These are phyloP conservation scores for Petunia hybrid DNA, from an alignment of 305 asterid species.

Conservation along the genomic window DNA sequence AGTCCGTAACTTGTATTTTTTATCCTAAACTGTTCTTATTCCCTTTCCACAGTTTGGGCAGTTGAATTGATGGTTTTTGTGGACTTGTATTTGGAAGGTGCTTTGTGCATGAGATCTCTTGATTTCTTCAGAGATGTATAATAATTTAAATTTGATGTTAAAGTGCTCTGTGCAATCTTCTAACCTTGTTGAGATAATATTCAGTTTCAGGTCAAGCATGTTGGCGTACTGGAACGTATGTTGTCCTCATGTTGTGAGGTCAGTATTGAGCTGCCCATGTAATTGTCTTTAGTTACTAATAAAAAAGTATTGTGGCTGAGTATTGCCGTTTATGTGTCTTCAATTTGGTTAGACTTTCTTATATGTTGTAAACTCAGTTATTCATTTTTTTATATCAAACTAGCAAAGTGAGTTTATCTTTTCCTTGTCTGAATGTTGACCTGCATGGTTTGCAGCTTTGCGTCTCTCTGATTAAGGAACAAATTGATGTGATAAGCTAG, in stretches of 20 bases:
- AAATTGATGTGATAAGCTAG: no score
- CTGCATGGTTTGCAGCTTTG: not conserved
- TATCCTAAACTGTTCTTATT: not conserved
- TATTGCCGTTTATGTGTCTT: conserved; percentile 21
- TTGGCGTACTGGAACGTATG: conserved; percentile 68
- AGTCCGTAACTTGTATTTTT: not conserved
- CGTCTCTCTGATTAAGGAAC: no score
- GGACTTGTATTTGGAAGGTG: conserved; percentile 22
- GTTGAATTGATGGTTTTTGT: conserved; percentile 12
- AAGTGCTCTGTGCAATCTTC: not conserved
- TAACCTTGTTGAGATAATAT: conserved; percentile 23
- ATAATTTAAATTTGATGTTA: conserved; percentile 5
- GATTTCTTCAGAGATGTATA: conserved; percentile 6
- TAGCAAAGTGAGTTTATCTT: not conserved
- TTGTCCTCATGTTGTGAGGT: conserved; percentile 90
- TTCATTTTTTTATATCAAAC: not conserved
- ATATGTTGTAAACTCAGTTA: conserved; percentile 14
- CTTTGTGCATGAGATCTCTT: conserved; percentile 1
- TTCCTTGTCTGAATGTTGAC: not conserved
- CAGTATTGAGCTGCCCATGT: conserved; percentile 30
- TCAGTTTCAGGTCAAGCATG: conserved; percentile 65
- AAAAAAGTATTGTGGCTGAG: not conserved
- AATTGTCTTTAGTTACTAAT: not conserved
- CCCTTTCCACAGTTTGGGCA: not conserved
- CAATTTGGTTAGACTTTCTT: not conserved